These are phyloP conservation scores for Diaporthe nobilis DNA, from an alignment of 2,329 filamentous ascomycete genomes.

Conservation along the genomic window DNA sequence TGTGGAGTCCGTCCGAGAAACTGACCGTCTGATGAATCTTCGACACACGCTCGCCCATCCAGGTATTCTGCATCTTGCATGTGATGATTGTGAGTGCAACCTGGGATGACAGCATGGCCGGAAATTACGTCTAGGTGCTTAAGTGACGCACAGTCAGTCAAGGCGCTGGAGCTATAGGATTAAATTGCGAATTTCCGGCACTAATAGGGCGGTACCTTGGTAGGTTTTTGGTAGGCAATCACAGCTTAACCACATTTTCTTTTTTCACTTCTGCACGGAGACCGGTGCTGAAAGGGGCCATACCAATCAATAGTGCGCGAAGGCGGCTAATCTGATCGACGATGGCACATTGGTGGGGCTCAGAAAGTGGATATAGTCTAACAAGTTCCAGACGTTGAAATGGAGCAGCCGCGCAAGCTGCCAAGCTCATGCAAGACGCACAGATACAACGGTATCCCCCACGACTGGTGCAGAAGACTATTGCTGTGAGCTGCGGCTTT, in stretches of 20 bases:
- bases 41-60: background rate
- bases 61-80: background rate
- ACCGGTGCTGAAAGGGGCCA: background rate
- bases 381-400: slow-evolving; percentile 12
- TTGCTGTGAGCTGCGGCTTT: background rate
- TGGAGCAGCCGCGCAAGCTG: slow-evolving; percentile 27
- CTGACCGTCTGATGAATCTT: background rate
- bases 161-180: background rate
- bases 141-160: background rate
- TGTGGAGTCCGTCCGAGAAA: background rate
- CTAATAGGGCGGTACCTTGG: background rate
- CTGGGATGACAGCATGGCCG: background rate
- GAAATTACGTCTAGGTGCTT: no score
- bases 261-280: background rate
- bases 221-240: background rate
- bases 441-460: slow-evolving; percentile 2
- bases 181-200: background rate
- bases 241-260: background rate
- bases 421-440: slow-evolving; percentile 19
- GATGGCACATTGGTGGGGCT: slow-evolving; percentile 12
- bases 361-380: slow-evolving; percentile 12
- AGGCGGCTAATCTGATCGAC: slow-evolving; percentile 13
- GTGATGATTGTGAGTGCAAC: background rate
- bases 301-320: background rate
- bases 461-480: background rate